These are phyloP conservation scores for Ambrosiella xylebori DNA, from an alignment of 2,329 filamentous ascomycete species.

Conservation along the genomic window DNA sequence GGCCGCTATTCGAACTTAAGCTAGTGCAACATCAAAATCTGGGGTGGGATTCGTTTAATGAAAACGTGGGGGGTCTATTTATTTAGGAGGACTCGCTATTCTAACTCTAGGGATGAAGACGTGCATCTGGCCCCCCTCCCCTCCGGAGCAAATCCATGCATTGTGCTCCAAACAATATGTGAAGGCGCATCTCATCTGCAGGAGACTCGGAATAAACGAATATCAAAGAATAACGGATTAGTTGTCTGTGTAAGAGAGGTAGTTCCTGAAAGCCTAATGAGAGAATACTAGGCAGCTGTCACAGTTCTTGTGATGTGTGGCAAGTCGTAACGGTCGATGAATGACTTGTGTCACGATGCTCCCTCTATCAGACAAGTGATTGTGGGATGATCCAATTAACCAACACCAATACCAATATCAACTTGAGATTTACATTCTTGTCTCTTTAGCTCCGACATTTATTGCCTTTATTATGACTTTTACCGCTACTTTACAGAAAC, in stretches of 20 bases:
- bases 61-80: slow-evolving; percentile 8
- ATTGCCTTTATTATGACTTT: too few relatives aligned
- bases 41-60: slow-evolving; percentile 1
- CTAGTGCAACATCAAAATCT: not conserved
- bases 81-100: not conserved
- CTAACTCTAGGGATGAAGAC: not conserved
- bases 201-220: not conserved
- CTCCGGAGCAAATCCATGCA: not conserved
- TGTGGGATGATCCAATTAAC: too few relatives aligned
- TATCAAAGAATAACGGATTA: not conserved
- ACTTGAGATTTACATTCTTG: not conserved
- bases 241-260: not conserved
- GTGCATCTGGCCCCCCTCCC: not conserved
- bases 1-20: not conserved
- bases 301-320: too few relatives aligned
- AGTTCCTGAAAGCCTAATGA: not conserved
- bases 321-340: too few relatives aligned
- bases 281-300: not conserved
- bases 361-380: too few relatives aligned
- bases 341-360: too few relatives aligned
- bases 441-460: not conserved
- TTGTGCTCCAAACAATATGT: not conserved
- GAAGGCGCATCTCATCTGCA: not conserved
- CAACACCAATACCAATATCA: too few relatives aligned
- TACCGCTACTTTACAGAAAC: not conserved